Conservation (phyloP, 768 basidiomycete genomes). For the Trametes maxima region DNA sequence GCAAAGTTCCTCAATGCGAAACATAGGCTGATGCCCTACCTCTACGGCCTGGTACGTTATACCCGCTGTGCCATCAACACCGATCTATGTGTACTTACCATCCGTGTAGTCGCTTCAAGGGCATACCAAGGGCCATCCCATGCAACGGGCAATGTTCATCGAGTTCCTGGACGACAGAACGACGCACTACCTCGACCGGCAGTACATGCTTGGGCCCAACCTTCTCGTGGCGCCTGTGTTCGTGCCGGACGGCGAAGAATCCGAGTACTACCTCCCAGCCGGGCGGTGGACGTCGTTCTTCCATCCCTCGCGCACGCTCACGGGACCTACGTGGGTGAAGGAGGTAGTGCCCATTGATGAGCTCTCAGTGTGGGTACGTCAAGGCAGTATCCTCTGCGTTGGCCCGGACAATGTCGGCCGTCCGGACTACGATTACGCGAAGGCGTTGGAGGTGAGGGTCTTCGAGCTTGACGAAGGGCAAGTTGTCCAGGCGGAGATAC, state of each 20-base stretch:
- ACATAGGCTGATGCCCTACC: constrained; percentile 74
- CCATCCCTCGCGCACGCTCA: constrained; percentile 51
- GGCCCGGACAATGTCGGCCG: constrained; percentile 52
- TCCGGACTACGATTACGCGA: constrained; percentile 63
- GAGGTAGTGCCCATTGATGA: constrained; percentile 64
- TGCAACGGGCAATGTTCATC: constrained; percentile 68
- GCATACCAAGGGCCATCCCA: constrained; percentile 52
- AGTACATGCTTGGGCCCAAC: constrained; percentile 60
- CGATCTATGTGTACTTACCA: background rate
- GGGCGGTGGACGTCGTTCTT: constrained; percentile 66
- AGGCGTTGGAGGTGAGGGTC: constrained; percentile 50
- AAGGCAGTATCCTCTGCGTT: constrained; percentile 58
- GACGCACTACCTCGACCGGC: constrained; percentile 60
- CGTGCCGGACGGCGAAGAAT: constrained; percentile 53
- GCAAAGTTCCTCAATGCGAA: constrained; percentile 62
- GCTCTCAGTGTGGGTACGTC: constrained; percentile 68
- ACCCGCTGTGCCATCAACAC: background rate
- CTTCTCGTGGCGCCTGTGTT: constrained; percentile 67
- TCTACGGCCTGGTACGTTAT: constrained; percentile 53
- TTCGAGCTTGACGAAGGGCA: constrained; percentile 55
- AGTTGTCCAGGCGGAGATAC: constrained; percentile 42
- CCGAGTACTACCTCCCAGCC: constrained; percentile 61
- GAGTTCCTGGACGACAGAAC: constrained; percentile 63
- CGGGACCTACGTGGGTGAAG: constrained; percentile 64
- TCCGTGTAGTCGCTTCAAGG: constrained; percentile 52